Conservation (phyloP, 2,329 filamentous ascomycete species). For the Paraphaeosphaeria minitans region DNA sequence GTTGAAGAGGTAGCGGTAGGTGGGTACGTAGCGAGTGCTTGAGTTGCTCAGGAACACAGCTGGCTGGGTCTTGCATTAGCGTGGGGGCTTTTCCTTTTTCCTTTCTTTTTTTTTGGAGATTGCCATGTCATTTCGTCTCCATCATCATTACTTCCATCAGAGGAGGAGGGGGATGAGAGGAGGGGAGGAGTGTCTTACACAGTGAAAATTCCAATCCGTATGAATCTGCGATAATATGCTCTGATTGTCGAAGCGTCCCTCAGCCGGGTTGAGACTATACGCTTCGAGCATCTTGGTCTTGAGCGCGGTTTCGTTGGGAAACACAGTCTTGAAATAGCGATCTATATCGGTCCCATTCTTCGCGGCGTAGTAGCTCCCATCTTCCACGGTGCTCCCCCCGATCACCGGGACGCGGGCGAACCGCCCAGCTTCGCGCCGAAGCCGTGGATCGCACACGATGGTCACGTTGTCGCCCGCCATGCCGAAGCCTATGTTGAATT, state of each 20-base stretch:
- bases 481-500: conserved; percentile 14
- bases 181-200: background rate
- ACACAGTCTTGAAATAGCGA: conserved; percentile 4
- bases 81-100: no score
- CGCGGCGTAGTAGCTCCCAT: conserved; percentile 18
- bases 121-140: no score
- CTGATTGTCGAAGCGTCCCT: conserved; percentile 12
- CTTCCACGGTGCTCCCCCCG: conserved; percentile 15
- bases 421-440: conserved; percentile 12
- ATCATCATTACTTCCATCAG: background rate
- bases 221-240: conserved; percentile 15
- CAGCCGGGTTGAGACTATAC: background rate
- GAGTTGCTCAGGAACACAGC: conserved; percentile 11
- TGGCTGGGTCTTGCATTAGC: no score
- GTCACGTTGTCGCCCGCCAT: conserved; percentile 21
- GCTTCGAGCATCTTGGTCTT: conserved; percentile 12
- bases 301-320: conserved; percentile 5
- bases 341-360: conserved; percentile 15
- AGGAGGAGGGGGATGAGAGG: background rate
- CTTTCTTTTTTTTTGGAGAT: no score
- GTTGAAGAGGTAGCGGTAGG: conserved; percentile 27
- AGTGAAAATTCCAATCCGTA: conserved; percentile 14
- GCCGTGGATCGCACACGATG: conserved; percentile 15
- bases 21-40: conserved; percentile 14
- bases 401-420: conserved; percentile 22